Evolutionary conservation across 75 land plant species (phyloP).

Genomic region (Isoetes taiwanensis): DNA sequence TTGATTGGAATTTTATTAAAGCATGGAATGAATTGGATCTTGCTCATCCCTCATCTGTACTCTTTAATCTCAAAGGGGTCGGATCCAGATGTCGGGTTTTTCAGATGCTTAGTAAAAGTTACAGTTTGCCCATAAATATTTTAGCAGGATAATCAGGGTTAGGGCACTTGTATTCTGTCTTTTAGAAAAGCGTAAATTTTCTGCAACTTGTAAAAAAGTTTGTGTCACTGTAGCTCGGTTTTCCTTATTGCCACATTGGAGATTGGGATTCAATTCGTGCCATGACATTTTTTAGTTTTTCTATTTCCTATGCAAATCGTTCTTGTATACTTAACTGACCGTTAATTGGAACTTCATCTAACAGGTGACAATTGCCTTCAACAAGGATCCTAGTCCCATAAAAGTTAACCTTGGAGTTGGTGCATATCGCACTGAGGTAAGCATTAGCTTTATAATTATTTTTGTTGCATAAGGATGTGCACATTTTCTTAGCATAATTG

Average conservation of each 20-base stretch:
- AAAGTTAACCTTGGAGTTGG: conserved; percentile 90
- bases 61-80: neutral
- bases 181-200: neutral
- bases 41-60: too few species aligned
- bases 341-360: neutral
- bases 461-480: neutral
- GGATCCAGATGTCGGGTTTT: neutral
- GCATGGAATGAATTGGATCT: neutral
- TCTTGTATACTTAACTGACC: neutral
- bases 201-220: neutral
- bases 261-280: neutral
- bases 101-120: neutral
- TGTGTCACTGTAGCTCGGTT: neutral
- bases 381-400: conserved; percentile 67
- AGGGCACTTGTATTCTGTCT: neutral
- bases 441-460: neutral
- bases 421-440: conserved; percentile 92
- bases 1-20: neutral
- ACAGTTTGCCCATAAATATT: neutral
- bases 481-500: neutral
- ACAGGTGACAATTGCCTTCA: conserved; percentile 87
- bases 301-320: neutral
- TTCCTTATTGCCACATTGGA: neutral
- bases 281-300: neutral
- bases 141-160: neutral